Percentiles rank a stretch among this genome's conserved stretches.
phyloP scores from a whole-genome alignment of 2,329 filamentous ascomycete species.

The Alternaria hordeiaustralica region DNA sequence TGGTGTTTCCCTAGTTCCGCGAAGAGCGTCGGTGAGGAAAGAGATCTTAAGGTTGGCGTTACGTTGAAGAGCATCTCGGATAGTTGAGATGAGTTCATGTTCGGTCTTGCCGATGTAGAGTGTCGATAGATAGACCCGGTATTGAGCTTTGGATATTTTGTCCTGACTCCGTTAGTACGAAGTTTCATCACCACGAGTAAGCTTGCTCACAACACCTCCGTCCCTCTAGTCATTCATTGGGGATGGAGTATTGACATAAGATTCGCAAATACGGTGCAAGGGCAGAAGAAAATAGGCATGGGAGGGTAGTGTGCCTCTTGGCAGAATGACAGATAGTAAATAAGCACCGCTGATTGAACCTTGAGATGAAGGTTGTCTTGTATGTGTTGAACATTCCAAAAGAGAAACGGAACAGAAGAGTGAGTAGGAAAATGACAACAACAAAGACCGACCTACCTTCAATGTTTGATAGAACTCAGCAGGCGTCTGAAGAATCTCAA shows the following conservation, averaged over 20 bases:
- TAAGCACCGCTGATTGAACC: background rate
- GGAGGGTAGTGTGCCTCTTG: background rate
- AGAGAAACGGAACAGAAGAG: background rate
- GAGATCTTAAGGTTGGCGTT: conserved; percentile 83
- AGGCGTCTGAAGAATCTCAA: conserved; percentile 79
- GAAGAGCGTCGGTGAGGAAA: conserved; percentile 87
- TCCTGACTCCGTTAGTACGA: conserved; percentile 38
- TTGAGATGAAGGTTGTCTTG: background rate
- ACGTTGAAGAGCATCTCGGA: conserved; percentile 74
- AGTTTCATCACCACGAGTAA: background rate
- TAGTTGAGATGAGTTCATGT: conserved; percentile 80
- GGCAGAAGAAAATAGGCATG: background rate
- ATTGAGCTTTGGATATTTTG: conserved; percentile 81
- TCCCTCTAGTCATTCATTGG: background rate
- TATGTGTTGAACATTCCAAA: too few species aligned
- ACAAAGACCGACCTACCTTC: conserved; percentile 65
- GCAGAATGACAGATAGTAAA: background rate
- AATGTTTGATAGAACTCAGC: conserved; percentile 89
- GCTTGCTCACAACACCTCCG: background rate
- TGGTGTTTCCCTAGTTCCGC: conserved; percentile 90
- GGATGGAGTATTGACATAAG: background rate
- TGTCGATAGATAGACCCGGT: conserved; percentile 89
- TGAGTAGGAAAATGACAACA: background rate
- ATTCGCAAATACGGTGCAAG: background rate
- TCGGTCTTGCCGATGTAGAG: conserved; percentile 96